Conservation (phyloP, 768 basidiomycete genomes). For the Lactarius vividus region DNA sequence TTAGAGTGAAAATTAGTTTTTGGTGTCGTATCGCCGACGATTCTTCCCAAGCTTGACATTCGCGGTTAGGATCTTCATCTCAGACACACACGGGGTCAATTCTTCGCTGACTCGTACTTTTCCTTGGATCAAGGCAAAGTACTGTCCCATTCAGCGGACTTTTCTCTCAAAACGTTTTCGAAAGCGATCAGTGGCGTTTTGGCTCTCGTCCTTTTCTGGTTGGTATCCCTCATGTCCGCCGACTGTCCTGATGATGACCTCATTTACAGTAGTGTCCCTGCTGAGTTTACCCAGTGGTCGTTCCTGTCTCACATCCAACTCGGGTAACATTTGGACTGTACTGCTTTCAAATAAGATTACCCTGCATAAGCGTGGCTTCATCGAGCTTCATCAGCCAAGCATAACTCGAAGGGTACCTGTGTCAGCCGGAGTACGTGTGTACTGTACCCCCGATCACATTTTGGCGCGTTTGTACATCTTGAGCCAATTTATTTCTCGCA, state of each 20-base stretch:
- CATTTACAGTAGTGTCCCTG: constrained; percentile 5
- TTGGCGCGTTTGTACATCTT: not conserved
- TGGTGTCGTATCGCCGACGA: not conserved
- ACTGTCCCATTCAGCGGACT: not conserved
- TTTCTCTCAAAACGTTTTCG: not conserved
- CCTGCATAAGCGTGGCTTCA: not conserved
- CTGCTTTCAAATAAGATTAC: constrained; percentile 8
- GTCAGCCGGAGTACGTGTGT: not conserved
- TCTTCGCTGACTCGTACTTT: not conserved
- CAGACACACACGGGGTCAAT: not conserved
- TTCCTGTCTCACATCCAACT: constrained; percentile 9
- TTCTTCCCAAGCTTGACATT: not conserved
- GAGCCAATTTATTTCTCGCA: not conserved
- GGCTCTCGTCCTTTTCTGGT: not conserved
- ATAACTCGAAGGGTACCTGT: not conserved
- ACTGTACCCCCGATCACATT: not conserved
- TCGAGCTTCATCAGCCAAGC: not conserved
- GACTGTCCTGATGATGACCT: not conserved
- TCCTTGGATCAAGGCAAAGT: too few species aligned
- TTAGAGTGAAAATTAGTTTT: not conserved
- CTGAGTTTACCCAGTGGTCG: not conserved
- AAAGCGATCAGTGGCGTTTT: constrained; percentile 17
- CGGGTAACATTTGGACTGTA: constrained; percentile 2
- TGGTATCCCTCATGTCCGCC: constrained; percentile 7
- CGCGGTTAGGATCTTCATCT: not conserved